Conservation (phyloP, 768 basidiomycete genomes). For the Tulasnella sp. region DNA sequence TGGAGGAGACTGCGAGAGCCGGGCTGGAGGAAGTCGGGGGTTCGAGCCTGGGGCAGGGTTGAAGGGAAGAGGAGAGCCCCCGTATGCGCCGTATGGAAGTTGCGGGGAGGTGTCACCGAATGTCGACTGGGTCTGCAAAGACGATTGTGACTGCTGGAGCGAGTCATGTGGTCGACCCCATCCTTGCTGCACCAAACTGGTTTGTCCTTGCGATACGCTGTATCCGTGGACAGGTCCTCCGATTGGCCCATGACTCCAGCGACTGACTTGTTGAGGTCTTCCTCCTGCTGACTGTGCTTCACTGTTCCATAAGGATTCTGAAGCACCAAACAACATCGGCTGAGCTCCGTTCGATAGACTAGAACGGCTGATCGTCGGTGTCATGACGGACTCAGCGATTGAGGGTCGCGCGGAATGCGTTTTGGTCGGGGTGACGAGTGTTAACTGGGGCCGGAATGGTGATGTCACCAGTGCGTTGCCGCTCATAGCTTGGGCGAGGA, state of each 20-base stretch:
- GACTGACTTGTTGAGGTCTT: neutral
- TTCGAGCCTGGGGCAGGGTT: neutral
- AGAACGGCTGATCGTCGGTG: neutral
- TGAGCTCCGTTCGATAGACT: neutral
- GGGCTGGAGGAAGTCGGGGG: neutral
- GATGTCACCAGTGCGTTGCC: neutral
- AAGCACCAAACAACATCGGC: constrained; percentile 8
- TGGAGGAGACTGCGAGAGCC: neutral
- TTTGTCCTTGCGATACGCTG: neutral
- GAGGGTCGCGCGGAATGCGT: neutral
- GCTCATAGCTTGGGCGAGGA: constrained; percentile 11
- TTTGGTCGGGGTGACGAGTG: neutral
- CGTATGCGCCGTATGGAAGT: neutral
- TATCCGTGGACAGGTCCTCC: neutral
- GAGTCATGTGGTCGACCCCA: neutral
- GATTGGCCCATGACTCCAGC: neutral
- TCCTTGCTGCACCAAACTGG: neutral
- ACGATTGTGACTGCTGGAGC: neutral
- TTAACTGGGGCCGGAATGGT: neutral
- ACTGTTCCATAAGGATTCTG: neutral
- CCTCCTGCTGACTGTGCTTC: neutral
- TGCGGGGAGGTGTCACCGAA: neutral
- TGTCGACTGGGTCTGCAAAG: neutral
- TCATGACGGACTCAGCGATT: neutral
- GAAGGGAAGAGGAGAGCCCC: neutral